Conservation (phyloP, 2,329 filamentous ascomycete genomes). For the Aspergillus vadensis region DNA sequence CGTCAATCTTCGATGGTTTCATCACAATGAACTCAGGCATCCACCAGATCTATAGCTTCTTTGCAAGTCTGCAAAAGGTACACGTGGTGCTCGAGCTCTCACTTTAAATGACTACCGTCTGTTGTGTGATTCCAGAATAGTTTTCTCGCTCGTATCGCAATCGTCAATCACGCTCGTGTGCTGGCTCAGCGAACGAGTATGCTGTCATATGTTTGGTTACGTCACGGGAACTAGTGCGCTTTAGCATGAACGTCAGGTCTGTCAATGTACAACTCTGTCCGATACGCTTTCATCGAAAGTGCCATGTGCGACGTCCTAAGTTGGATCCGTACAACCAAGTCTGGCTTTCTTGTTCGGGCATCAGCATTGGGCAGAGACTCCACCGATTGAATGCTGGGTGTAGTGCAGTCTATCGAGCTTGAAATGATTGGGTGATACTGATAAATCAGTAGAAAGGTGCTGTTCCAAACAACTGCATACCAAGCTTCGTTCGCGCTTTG, state of each 20-base stretch:
- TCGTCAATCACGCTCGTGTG: not conserved
- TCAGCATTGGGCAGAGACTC: not conserved
- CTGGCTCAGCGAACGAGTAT: not conserved
- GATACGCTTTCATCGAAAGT: not conserved
- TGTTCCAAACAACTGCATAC: not conserved
- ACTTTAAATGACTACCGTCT: not conserved
- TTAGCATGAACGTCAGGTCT: not conserved
- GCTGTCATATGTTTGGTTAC: not conserved
- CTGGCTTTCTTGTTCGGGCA: not conserved
- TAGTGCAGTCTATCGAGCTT: not conserved
- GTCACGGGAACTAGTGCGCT: not conserved
- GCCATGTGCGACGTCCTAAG: not conserved
- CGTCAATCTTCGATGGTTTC: not conserved
- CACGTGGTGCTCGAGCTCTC: not conserved
- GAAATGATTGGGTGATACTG: not conserved
- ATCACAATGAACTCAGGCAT: not conserved
- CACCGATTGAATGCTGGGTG: not conserved
- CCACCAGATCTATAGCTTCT: not conserved
- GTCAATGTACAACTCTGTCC: not conserved
- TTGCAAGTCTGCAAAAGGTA: not conserved
- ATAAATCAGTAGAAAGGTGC: not conserved
- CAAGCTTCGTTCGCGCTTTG: not conserved
- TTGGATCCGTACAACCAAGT: not conserved
- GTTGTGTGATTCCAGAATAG: not conserved
- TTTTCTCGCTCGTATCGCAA: not conserved